Evolutionary conservation across 2,329 filamentous ascomycete species (phyloP), one percentile per base, ranked within the genome.

Genomic region (Pyricularia grisea): DNA sequence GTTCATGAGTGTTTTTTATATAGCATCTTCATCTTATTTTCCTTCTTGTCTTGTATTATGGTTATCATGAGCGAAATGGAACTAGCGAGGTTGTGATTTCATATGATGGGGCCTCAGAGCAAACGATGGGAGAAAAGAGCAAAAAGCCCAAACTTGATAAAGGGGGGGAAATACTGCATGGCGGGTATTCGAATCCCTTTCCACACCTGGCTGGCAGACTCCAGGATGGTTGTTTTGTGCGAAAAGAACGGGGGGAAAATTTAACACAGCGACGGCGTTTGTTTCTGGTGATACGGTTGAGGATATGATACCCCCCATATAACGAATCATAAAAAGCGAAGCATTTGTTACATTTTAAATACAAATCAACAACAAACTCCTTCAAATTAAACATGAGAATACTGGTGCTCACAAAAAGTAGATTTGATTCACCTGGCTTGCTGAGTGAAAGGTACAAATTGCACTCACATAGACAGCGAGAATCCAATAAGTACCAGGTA

Each of bases 211-310:
- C 74, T 75, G 73, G 74, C 70, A 74, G 73, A 75, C 65, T 74
- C 74, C 72, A 73, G 73, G 68, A 69, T 65, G 64, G 33, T 65
- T 33, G 30, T 65, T 65, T 65, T 65, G 64, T 36, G 63, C 28
- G 36, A 58, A 60, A 42, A 55, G 68, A 67, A 60, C 63, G 33
- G 65, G 61, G 31, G 66, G 69, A 63, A 68, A 61, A 61, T 3
- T 36, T 17, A 42, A 42, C 33, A 66, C 31, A 65, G 58, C 36
- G 70, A 67, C 70, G 77, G 77, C 75, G 77, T 79, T 80, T 82
- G 78, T 78, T 80, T 81, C 79, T 81, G 80, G 79, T 81, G 80
- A 81, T 81, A 75, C 70, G 72, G 70, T 74, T 72, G 65, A 68
- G 66, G 66, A 69, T 72, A 73, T 77, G 81, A 81, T 79, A 81